Evolutionary conservation across 1,284 basidiomycete species (phyloP), one percentile per base, ranked within the genome.

Genomic region (Macrocystidia cucumis): DNA sequence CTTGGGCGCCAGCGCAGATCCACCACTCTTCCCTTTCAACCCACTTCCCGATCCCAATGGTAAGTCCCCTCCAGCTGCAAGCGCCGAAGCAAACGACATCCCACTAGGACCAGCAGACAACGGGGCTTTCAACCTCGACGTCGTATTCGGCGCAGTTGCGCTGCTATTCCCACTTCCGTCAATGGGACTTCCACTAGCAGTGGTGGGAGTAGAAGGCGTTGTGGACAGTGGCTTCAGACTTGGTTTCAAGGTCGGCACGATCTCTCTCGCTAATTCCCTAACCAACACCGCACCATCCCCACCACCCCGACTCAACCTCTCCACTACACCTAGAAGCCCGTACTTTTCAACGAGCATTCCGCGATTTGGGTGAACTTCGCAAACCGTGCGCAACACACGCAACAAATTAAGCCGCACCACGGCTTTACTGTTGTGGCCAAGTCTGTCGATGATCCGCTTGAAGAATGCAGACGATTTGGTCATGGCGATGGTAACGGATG

Each of bases 381-480:
- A 92, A 1, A 93, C 79, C 1, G 84, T 74, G 42, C 84, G 79
- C 23, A 93, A 70, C 40, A 98, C 79, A 39, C 89, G 78, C 29
- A 98, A 68, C 22, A 98, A 67, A 55, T 91, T 95, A 34, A 97
- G 74, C 34, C 91, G 79, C 14, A 93, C 88, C 31, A 96, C 84
- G 0, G 92, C 85, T 49, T 91, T 87, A 55, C 76, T 74, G 38
- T 82, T 78, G 40, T 84, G 76, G 9, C 71, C 67, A 2, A 98
- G 71, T n/a, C 89, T 72, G 42, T 97, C 91, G 35, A 91, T 74
- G 40, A 97, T 74, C 4, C 89, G 81, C 45, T 78, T 78, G 69
- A 95, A 86, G 62, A 98, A 93, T 19, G 78, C 67, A 2, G 88
- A 72, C 32, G 85, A 85, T 43, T 64, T 65, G 19, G 89, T 78